Conservation (phyloP, 2,329 filamentous ascomycete species). For the Penicillium polonicum region DNA sequence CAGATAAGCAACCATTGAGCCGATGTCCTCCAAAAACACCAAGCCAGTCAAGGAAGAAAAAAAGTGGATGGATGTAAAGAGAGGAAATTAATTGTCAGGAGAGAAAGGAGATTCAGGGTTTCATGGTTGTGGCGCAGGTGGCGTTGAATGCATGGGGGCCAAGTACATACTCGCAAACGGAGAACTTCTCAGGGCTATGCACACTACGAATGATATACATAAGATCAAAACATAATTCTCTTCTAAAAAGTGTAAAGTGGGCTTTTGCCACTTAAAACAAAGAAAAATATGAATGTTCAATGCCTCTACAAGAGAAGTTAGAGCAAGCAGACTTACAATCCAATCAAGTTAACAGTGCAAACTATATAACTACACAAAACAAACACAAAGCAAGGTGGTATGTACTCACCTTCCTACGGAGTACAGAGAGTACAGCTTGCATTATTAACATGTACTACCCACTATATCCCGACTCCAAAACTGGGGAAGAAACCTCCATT, state of each 20-base stretch:
- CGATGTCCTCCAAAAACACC: constrained; percentile 21
- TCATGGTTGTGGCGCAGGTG: constrained; percentile 27
- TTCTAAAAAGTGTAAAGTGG: not conserved
- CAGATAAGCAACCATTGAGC: constrained; percentile 29
- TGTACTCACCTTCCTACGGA: too few species aligned
- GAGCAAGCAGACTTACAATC: not conserved
- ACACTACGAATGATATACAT: not conserved
- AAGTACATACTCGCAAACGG: not conserved
- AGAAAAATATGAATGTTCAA: not conserved
- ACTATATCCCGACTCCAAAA: not conserved
- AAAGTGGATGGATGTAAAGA: constrained; percentile 14
- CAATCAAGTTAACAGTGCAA: not conserved
- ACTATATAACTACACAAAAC: not conserved
- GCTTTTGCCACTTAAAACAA: not conserved
- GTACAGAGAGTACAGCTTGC: not conserved
- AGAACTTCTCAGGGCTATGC: not conserved
- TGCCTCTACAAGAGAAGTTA: not conserved
- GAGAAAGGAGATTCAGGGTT: constrained; percentile 25
- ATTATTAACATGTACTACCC: not conserved
- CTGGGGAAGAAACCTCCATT: not conserved
- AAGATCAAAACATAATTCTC: not conserved
- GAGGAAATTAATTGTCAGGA: constrained; percentile 16
- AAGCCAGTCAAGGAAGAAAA: constrained; percentile 23
- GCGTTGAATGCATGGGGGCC: constrained; percentile 15
- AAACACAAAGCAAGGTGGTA: not conserved